A percentile compares a stretch with the other conserved stretches of the same genome.
phyloP scores from a whole-genome alignment of 371 early-diverging fungal genomes.

The Mucor lusitanicus region DNA sequence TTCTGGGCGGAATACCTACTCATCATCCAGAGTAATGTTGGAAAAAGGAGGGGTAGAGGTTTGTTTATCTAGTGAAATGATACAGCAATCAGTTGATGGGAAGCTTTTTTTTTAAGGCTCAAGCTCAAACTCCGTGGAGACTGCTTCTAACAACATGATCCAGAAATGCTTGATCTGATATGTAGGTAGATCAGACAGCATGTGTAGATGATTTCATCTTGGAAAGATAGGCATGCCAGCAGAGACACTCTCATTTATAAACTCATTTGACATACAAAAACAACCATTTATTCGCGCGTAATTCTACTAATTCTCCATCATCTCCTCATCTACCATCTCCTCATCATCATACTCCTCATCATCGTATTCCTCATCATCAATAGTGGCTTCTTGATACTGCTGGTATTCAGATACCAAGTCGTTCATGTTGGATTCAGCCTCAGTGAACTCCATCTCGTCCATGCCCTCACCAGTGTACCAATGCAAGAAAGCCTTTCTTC shows the following conservation, averaged over 20 bases:
- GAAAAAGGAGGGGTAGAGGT: neutral
- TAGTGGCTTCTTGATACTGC: slow-evolving; percentile 94
- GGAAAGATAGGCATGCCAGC: too few relatives aligned
- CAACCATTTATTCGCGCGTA: neutral
- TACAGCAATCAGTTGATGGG: neutral
- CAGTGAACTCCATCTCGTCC: slow-evolving; percentile 98
- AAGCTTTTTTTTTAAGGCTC: neutral
- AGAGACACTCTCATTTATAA: neutral
- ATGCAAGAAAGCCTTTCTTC: slow-evolving; percentile 97
- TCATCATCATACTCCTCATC: slow-evolving; percentile 15
- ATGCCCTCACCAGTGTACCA: slow-evolving; percentile 98
- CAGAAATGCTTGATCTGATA: neutral
- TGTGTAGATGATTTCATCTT: too few relatives aligned
- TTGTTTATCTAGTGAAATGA: neutral
- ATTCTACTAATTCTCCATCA: slow-evolving; percentile 5
- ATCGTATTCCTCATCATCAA: slow-evolving; percentile 64
- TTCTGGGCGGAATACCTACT: neutral
- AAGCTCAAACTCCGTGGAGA: neutral
- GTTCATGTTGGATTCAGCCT: slow-evolving; percentile 92
- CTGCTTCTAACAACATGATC: neutral
- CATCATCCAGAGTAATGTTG: neutral
- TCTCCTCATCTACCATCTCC: slow-evolving; percentile 51
- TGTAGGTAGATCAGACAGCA: neutral
- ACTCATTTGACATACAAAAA: too few relatives aligned
- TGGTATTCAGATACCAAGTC: slow-evolving; percentile 97